phyloP scores from a whole-genome alignment of 2,329 filamentous ascomycete species.

The Fusarium mexicanum region DNA sequence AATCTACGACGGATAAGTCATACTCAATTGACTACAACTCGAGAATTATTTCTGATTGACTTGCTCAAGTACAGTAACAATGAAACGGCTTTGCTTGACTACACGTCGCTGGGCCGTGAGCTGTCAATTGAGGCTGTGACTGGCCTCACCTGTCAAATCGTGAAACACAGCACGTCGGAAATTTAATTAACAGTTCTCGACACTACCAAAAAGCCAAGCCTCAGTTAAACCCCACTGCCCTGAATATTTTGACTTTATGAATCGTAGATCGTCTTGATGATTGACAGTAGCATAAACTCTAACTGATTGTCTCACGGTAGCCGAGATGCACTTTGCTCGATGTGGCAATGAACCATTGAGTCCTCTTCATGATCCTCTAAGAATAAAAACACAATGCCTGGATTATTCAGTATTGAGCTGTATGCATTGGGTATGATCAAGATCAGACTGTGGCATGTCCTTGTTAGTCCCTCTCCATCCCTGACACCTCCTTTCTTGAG shows the following conservation, averaged over 20 bases:
- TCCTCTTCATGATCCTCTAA: neutral
- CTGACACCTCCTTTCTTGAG: slow-evolving; percentile 32
- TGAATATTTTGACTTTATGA: neutral
- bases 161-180: slow-evolving; percentile 1
- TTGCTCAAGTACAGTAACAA: neutral
- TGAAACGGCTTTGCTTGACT: neutral
- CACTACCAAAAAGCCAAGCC: neutral
- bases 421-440: neutral
- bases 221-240: neutral
- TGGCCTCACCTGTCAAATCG: neutral
- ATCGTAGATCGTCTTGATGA: neutral
- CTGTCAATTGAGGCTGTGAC: slow-evolving; percentile 4
- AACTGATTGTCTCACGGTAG: neutral
- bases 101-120: neutral
- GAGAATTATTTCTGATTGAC: neutral
- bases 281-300: neutral
- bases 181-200: neutral
- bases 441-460: neutral
- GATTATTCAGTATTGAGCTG: neutral
- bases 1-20: neutral
- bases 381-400: neutral
- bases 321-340: neutral
- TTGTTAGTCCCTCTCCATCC: slow-evolving; percentile 2
- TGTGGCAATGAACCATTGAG: neutral
- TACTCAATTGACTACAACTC: neutral